Conservation (phyloP, 805 yeast genomes). For the Yarrowia hollandica region DNA sequence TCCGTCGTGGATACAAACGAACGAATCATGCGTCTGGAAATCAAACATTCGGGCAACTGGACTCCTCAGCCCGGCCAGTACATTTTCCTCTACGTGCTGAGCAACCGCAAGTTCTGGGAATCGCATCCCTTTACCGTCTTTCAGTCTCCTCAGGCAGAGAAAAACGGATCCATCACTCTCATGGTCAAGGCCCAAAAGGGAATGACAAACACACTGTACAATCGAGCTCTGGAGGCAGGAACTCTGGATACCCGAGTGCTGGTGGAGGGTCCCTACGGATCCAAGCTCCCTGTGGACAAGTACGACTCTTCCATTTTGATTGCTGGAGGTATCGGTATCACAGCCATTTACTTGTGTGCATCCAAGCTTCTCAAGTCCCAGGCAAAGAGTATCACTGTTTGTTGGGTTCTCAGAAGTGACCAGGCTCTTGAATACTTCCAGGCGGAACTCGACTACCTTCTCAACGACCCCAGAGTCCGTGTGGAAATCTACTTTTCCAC, state of each 20-base stretch:
- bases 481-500: constrained; percentile 15
- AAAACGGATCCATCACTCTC: constrained; percentile 49
- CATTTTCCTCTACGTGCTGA: constrained; percentile 37
- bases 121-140: constrained; percentile 68
- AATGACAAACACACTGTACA: constrained; percentile 48
- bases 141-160: constrained; percentile 36
- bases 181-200: constrained; percentile 57
- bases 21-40: constrained; percentile 51
- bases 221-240: constrained; percentile 31
- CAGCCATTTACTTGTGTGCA: constrained; percentile 55
- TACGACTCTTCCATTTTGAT: constrained; percentile 52
- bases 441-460: constrained; percentile 43
- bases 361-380: constrained; percentile 30
- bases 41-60: constrained; percentile 38
- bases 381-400: constrained; percentile 29
- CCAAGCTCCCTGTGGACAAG: constrained; percentile 49
- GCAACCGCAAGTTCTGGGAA: constrained; percentile 60
- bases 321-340: constrained; percentile 68
- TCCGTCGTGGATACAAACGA: constrained; percentile 46
- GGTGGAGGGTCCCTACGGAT: constrained; percentile 68
- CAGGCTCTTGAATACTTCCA: constrained; percentile 52
- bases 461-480: constrained; percentile 7
- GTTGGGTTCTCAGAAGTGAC: constrained; percentile 62
- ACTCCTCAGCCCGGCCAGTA: constrained; percentile 33
- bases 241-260: constrained; percentile 41